Evolutionary conservation across 306 rosid genomes (phyloP).

Genomic region (Luffa aegyptiaca): DNA sequence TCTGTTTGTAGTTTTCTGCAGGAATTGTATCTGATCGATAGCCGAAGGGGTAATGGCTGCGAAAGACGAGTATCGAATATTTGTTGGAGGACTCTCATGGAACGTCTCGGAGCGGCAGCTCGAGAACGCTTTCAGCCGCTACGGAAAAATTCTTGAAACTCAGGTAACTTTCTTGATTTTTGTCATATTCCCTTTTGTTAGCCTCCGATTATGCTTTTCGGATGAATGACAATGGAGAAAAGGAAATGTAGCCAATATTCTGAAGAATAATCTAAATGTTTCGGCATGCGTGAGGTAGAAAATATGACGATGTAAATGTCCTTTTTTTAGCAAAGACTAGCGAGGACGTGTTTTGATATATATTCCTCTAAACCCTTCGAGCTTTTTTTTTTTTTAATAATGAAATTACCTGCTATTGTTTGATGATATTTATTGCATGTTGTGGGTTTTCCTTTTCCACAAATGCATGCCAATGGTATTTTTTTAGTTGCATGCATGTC

Average conservation of each 20-base stretch:
- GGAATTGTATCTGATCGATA: background rate
- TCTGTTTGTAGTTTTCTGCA: background rate
- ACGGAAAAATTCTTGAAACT: constrained; percentile 67
- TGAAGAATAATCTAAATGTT: background rate
- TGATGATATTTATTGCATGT: background rate
- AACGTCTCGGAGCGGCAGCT: constrained; percentile 87
- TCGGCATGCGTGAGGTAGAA: background rate
- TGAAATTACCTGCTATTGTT: background rate
- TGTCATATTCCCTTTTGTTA: constrained; percentile 2
- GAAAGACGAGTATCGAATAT: constrained; percentile 77
- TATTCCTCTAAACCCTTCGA: background rate
- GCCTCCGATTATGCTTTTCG: background rate
- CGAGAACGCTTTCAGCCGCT: constrained; percentile 66
- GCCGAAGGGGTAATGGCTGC: constrained; percentile 45
- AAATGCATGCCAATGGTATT: background rate
- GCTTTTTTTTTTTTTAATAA: background rate
- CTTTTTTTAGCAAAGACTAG: background rate
- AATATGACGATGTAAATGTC: background rate
- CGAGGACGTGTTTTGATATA: background rate
- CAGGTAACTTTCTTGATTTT: constrained; percentile 42
- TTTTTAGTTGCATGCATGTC: background rate
- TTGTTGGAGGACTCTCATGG: constrained; percentile 89
- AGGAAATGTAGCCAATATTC: background rate
- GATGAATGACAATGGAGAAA: background rate
- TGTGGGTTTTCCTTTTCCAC: background rate